A percentile compares a stretch with the other conserved stretches of the same genome.
Conservation (phyloP, 805 yeast genomes). For the Phaffomyces thermotolerans region DNA sequence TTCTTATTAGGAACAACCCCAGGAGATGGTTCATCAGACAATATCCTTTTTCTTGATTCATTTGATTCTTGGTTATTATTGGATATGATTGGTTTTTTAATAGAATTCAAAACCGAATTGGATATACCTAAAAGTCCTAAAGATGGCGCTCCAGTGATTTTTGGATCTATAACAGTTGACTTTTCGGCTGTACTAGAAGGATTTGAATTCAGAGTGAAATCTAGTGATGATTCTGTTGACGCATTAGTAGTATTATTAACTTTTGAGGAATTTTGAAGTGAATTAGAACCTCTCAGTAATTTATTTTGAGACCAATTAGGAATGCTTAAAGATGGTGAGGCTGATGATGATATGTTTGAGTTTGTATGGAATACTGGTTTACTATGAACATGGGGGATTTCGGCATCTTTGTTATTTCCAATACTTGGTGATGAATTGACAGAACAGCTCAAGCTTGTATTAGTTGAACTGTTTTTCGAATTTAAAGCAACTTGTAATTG, state of each 20-base stretch:
- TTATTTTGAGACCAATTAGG: conserved; percentile 8
- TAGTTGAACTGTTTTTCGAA: not conserved
- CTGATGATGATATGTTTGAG: not conserved
- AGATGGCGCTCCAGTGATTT: not conserved
- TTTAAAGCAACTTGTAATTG: conserved; percentile 3
- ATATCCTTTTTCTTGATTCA: not conserved
- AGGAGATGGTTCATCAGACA: no score
- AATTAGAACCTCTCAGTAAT: not conserved
- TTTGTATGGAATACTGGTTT: not conserved
- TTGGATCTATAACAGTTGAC: not conserved
- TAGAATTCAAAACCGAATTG: not conserved
- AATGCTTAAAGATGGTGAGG: not conserved
- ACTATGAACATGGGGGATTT: not conserved
- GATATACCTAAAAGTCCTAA: conserved; percentile 1
- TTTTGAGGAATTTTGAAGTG: no score
- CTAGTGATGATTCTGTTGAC: not conserved
- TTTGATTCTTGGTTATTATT: not conserved
- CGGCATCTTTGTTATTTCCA: not conserved
- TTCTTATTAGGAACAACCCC: not conserved
- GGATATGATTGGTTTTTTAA: not conserved
- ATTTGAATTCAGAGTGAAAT: no score
- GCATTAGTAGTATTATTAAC: no score
- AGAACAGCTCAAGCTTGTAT: not conserved
- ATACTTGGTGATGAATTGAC: not conserved
- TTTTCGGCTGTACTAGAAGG: no score